Evolutionary conservation across 2,329 filamentous ascomycete species (phyloP), one percentile per base, ranked within the genome.

Genomic region (Trichoderma guizhouense): DNA sequence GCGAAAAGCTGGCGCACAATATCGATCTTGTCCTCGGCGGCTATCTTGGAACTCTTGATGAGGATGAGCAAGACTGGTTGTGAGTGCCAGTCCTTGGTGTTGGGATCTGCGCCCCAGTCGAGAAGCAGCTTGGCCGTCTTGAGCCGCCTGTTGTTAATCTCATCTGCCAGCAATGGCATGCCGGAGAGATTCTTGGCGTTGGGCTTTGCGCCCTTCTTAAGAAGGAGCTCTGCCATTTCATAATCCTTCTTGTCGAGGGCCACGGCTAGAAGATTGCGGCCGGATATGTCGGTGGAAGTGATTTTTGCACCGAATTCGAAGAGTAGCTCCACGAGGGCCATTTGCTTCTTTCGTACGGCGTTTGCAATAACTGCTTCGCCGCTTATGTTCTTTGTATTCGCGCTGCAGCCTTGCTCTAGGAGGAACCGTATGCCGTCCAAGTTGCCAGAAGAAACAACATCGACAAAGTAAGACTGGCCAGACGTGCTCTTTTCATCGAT

Each of bases 301-400:
- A 77, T 68, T 6, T 79, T 77, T n/a, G 84, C 84, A 7, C 84
- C 83, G 32, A 74, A 75, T 12, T 77, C 73, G 24, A 82, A 70
- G 3, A 82, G 75, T 9, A 82, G 58, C n/a, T 75, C 69, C 0
- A 76, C 77, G 3, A 81, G 73, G 4, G 79, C 79, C 14, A 75
- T 8, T 4, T 79, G 76, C 0, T 75, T 76, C 57, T 78, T 79
- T 47, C 75, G 76, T 1, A 79, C 74, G 12, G 77, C 78, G 5
- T 77, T 74, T 0, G 77, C 76, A n/a, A 82, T 75, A 9, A 78
- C 73, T 0, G 76, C 76, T 12, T 76, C 71, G 11, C 80, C 80
- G 0, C 76, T 76, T 2, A 76, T 71, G 36, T 74, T 77, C 0
- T 75, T 76, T 1, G 74, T 74, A 8, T 79, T 77, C 0, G 79